A percentile compares a stretch with the other conserved stretches of the same genome.
phyloP scores from a whole-genome alignment of 2,329 filamentous ascomycete genomes.

The Diaporthe sp. region DNA sequence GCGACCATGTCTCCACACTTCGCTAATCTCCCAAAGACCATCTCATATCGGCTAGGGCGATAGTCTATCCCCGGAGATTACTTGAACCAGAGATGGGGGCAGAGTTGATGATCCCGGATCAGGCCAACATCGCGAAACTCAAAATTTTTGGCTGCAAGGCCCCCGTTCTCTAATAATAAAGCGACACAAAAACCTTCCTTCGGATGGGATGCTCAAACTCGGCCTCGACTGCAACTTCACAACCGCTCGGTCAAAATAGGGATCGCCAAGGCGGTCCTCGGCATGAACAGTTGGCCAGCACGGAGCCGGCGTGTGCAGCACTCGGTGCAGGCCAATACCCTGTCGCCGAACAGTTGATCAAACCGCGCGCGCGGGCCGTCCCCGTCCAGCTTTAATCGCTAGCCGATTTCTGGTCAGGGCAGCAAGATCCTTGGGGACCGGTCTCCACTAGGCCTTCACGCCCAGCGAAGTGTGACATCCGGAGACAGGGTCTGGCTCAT shows the following conservation, averaged over 20 bases:
- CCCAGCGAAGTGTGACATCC: background rate
- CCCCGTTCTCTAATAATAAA: conserved; percentile 16
- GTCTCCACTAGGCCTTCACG: background rate
- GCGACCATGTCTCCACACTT: conserved; percentile 38
- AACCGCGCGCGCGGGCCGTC: conserved; percentile 38
- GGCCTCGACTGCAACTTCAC: conserved; percentile 17
- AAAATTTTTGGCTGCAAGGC: background rate
- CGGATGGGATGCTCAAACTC: conserved; percentile 1
- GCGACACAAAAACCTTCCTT: conserved; percentile 11
- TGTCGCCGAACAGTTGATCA: conserved; percentile 36
- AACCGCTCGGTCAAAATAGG: conserved; percentile 23
- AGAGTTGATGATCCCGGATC: conserved; percentile 30
- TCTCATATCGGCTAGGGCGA: conserved; percentile 41
- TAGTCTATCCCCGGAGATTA: conserved; percentile 41
- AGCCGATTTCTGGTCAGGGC: conserved; percentile 21
- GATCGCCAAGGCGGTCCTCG: conserved; percentile 36
- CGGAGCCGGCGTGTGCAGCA: conserved; percentile 25
- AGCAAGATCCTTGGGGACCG: conserved; percentile 2
- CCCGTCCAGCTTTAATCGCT: conserved; percentile 30
- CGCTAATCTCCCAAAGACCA: conserved; percentile 38
- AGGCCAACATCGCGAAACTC: conserved; percentile 40
- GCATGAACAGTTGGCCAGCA: conserved; percentile 39
- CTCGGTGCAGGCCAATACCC: conserved; percentile 30
- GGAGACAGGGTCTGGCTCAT: background rate
- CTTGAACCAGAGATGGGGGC: conserved; percentile 36